Conservation (phyloP, 1,284 basidiomycete species). For the Singerocomus inundabilis region DNA sequence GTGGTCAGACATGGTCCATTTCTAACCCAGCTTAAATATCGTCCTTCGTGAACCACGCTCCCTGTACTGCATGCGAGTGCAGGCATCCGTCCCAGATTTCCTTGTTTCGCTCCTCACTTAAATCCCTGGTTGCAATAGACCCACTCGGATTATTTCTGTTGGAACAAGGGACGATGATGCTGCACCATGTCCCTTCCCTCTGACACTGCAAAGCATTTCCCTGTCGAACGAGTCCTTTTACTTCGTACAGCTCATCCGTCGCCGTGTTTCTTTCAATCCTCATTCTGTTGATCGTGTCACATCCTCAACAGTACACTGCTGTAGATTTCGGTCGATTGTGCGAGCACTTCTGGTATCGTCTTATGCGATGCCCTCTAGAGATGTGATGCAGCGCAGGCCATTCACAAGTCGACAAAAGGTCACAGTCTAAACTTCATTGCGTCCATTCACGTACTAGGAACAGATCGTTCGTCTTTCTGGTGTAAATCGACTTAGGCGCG, state of each 20-base stretch:
- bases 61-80: not conserved
- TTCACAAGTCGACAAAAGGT: not conserved
- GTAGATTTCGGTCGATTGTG: not conserved
- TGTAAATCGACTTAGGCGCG: not conserved
- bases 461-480: not conserved
- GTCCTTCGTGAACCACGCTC: not conserved
- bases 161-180: not conserved
- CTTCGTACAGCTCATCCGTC: not conserved
- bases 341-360: too few species aligned
- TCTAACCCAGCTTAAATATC: constrained; percentile 6
- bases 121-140: not conserved
- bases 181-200: not conserved
- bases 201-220: not conserved
- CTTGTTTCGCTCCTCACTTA: not conserved
- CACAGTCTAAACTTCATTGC: not conserved
- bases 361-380: not conserved
- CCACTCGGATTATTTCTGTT: not conserved
- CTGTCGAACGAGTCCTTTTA: not conserved
- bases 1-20: constrained; percentile 27
- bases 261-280: not conserved
- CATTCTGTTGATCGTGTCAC: not conserved
- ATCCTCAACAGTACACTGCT: not conserved
- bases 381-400: not conserved
- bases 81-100: not conserved
- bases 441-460: not conserved